Percentiles rank a stretch among this genome's conserved stretches.
Conservation (phyloP, 2,329 filamentous ascomycete species). For the Alternaria sp. region DNA sequence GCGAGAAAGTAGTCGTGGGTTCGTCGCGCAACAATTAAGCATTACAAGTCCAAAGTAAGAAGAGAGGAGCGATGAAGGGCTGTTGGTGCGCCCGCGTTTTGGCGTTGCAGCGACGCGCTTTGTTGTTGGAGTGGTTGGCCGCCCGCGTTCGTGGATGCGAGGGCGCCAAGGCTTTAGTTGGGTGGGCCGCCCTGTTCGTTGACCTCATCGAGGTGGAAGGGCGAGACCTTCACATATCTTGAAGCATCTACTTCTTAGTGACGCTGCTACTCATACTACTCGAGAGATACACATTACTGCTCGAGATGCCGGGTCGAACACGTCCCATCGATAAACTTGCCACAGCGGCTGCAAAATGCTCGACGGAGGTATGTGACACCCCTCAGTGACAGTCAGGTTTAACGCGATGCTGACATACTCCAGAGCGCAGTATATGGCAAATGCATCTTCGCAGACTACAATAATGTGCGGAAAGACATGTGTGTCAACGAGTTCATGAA, state of each 20-base stretch:
- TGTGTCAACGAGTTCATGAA: constrained; percentile 84
- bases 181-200: constrained; percentile 2
- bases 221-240: background rate
- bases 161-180: constrained; percentile 26
- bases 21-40: constrained; percentile 24
- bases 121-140: constrained; percentile 35
- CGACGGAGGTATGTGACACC: constrained; percentile 61
- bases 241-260: no score
- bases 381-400: constrained; percentile 1
- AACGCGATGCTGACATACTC: background rate
- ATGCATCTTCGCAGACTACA: constrained; percentile 90
- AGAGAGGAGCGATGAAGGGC: constrained; percentile 18
- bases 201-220: constrained; percentile 16
- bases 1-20: background rate
- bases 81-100: constrained; percentile 10
- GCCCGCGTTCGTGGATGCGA: constrained; percentile 18
- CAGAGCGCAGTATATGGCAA: constrained; percentile 87
- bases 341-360: constrained; percentile 69
- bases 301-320: constrained; percentile 50
- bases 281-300: background rate
- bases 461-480: constrained; percentile 88
- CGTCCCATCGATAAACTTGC: constrained; percentile 74
- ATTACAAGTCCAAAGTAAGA: constrained; percentile 26
- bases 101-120: constrained; percentile 32
- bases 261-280: background rate